phyloP scores from a whole-genome alignment of 2,329 filamentous ascomycete genomes.

The Colletotrichum limetticola region DNA sequence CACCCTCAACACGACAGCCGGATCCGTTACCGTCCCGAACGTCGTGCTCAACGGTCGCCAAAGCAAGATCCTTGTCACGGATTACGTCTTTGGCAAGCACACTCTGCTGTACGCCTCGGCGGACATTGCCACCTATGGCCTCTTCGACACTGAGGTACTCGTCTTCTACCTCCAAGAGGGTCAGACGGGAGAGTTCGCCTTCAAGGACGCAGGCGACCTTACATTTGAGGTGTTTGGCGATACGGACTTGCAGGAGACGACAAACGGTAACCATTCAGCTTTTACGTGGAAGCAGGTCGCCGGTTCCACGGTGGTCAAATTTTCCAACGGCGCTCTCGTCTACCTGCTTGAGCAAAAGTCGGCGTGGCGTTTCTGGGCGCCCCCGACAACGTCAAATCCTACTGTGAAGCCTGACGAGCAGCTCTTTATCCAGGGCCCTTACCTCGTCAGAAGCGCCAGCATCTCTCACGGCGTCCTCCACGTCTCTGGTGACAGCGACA shows the following conservation, averaged over 20 bases:
- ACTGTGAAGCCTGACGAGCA: slow-evolving; percentile 53
- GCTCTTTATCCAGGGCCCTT: slow-evolving; percentile 72
- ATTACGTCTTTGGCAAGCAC: slow-evolving; percentile 70
- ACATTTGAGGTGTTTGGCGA: slow-evolving; percentile 50
- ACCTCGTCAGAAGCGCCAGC: slow-evolving; percentile 71
- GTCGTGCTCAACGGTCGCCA: slow-evolving; percentile 71
- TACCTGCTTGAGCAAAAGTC: slow-evolving; percentile 71
- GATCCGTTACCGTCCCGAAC: slow-evolving; percentile 52
- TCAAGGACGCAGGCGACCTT: slow-evolving; percentile 49
- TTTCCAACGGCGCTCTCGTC: slow-evolving; percentile 61
- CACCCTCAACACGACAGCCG: slow-evolving; percentile 58
- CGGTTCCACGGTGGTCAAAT: slow-evolving; percentile 60
- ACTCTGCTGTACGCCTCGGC: slow-evolving; percentile 76
- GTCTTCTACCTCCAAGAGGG: slow-evolving; percentile 71
- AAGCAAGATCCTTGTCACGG: slow-evolving; percentile 74
- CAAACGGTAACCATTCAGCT: slow-evolving; percentile 38
- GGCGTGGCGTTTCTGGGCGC: slow-evolving; percentile 76
- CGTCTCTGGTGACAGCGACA: slow-evolving; percentile 78
- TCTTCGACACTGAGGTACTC: slow-evolving; percentile 66
- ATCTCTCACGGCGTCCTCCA: slow-evolving; percentile 65
- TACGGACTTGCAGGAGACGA: slow-evolving; percentile 21
- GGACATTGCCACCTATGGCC: slow-evolving; percentile 75
- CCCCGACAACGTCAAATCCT: slow-evolving; percentile 52
- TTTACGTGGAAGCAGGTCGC: slow-evolving; percentile 60
- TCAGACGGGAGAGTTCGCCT: slow-evolving; percentile 69